Evolutionary conservation across 2,329 filamentous ascomycete genomes (phyloP), one percentile per base, ranked within the genome.

Genomic region (Monilinia fructicola): DNA sequence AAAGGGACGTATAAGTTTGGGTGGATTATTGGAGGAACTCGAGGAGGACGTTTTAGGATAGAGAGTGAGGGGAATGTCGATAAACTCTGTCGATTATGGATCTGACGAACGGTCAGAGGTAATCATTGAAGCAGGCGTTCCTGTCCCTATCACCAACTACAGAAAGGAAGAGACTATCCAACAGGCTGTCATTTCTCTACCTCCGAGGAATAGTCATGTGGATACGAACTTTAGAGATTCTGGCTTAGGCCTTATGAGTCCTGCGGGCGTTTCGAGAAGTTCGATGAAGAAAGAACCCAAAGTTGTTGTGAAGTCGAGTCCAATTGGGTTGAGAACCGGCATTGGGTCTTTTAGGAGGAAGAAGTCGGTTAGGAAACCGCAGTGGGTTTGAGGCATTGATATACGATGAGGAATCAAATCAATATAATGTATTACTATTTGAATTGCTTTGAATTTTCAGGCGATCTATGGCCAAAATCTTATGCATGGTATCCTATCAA

Each of bases 41-140:
- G 64, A 61, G 28, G 55, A 53, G 55, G 64, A 66, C 26, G 40
- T 66, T 26, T 54, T 66, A 6, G 38, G 38, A 42, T 66, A 55
- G 64, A 61, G 26, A 31, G 26, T 61, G 6, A 61, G 64, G 23
- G n/a, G 26, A 18, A 42, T 54, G 21, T 38, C 58, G 1, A 10
- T 61, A 26, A 38, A 61, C 11, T 61, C 58, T 26, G 58, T 50
- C 11, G 21, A 35, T 23, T 61, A 61, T 38, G 58, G n/a, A 14
- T 61, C 31, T 26, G 31, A 50, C 31, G 44, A 61, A 23, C 21
- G 7, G 1, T 50, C 58, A 7, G 58, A 48, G 21, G 58, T 26
- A 14, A n/a, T 61, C 38, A 38, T 61, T 38, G 44, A n/a, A 26
- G 46, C 44, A 3, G 44, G 58, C 2, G 9, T 38, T 61, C 50